Evolutionary conservation across 2,329 filamentous ascomycete species (phyloP).

Genomic region (Pseudogymnoascus sp.): DNA sequence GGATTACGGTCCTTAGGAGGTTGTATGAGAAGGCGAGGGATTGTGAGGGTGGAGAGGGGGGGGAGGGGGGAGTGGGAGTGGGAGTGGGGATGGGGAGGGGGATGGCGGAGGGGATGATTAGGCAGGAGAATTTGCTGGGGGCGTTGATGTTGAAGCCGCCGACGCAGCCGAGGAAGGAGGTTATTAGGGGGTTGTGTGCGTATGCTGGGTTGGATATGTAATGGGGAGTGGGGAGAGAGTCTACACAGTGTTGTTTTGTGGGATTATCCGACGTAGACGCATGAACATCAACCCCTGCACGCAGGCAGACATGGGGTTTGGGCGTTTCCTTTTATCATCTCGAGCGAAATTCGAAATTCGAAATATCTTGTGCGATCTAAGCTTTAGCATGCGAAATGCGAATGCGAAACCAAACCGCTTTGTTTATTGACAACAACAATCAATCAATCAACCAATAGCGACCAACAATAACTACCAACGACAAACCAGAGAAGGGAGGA

Average conservation of each 20-base stretch:
- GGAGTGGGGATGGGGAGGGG: neutral
- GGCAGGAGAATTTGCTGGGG: conserved; percentile 57
- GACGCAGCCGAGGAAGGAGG: conserved; percentile 47
- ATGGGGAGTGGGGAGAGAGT: conserved; percentile 12
- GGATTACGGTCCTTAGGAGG: conserved; percentile 57
- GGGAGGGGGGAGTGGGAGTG: no score
- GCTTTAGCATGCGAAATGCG: no score
- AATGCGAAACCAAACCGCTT: no score
- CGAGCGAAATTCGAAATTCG: no score
- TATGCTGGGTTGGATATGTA: conserved; percentile 46
- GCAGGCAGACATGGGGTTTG: no score
- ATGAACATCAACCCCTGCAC: conserved; percentile 17
- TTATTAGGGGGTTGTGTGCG: conserved; percentile 59
- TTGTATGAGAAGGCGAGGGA: conserved; percentile 60
- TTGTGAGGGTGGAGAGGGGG: conserved; percentile 22
- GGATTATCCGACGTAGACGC: conserved; percentile 21
- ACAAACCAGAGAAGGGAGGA: neutral
- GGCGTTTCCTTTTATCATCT: conserved; percentile 11
- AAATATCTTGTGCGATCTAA: no score
- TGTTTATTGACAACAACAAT: no score
- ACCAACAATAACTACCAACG: neutral
- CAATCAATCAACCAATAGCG: neutral
- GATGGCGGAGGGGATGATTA: conserved; percentile 54
- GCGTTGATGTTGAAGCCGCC: conserved; percentile 50
- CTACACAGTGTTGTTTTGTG: no score